These are phyloP conservation scores for Fonsecaea multimorphosa DNA, from an alignment of 2,329 filamentous ascomycete species.

Conservation along the genomic window DNA sequence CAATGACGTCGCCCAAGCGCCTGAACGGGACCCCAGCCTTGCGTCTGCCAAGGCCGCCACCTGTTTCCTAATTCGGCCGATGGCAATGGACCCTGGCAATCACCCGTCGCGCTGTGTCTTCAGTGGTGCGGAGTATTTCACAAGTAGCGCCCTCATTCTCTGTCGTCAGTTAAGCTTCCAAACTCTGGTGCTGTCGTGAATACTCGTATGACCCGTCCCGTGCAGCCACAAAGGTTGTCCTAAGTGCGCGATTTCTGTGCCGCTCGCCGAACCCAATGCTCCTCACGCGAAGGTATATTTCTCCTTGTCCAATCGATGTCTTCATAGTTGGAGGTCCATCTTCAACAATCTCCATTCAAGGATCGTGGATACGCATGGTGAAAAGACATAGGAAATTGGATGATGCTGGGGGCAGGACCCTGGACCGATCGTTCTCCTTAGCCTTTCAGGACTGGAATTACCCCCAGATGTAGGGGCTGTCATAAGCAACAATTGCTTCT, in stretches of 20 bases:
- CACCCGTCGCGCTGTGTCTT: neutral
- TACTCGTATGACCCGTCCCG: neutral
- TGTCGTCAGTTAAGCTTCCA: neutral
- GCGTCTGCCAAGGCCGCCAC: constrained; percentile 32
- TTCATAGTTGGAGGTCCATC: neutral
- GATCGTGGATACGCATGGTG: neutral
- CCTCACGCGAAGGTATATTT: neutral
- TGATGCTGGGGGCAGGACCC: neutral
- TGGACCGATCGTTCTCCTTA: neutral
- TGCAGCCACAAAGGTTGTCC: neutral
- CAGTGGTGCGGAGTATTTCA: neutral
- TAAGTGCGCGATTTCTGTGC: too few relatives aligned
- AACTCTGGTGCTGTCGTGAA: neutral
- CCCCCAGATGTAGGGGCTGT: too few relatives aligned
- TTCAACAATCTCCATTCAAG: neutral
- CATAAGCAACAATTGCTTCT: neutral
- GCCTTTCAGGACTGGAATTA: neutral
- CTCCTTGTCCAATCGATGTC: neutral
- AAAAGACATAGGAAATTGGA: neutral
- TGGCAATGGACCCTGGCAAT: neutral
- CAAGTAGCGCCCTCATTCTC: neutral
- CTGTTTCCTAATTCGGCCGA: constrained; percentile 9
- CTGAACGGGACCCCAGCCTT: constrained; percentile 25
- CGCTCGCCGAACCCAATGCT: neutral
- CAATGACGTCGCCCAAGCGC: constrained; percentile 21